These are phyloP conservation scores for Cyamopsis tetragonoloba DNA, from an alignment of 306 rosid species.

Conservation along the genomic window DNA sequence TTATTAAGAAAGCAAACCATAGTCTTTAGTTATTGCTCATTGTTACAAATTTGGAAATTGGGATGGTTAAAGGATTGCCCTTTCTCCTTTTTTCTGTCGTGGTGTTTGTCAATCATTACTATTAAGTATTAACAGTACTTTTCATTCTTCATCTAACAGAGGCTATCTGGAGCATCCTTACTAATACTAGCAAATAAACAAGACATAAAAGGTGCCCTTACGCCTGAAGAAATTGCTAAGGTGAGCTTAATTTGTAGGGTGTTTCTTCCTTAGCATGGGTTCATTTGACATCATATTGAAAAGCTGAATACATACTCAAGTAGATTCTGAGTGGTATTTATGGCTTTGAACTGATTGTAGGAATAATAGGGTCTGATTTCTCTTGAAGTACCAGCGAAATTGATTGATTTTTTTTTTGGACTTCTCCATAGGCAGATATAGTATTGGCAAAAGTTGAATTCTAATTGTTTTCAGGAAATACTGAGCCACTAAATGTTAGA, in stretches of 20 bases:
- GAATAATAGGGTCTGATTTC: too few species aligned
- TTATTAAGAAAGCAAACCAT: too few species aligned
- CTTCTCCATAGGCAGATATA: neutral
- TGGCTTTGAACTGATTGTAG: too few species aligned
- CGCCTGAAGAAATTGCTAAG: constrained; percentile 71
- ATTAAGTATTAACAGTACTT: neutral
- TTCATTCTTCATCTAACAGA: constrained; percentile 37
- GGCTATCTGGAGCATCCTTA: constrained; percentile 83
- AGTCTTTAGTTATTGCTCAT: neutral
- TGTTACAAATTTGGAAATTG: neutral
- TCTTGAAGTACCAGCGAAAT: neutral
- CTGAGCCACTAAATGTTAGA: neutral
- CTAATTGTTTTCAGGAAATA: neutral
- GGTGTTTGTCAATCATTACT: neutral
- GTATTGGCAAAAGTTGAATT: neutral
- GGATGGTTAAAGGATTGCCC: neutral
- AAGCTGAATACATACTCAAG: too few species aligned
- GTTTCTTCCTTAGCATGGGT: neutral
- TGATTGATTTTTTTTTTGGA: neutral
- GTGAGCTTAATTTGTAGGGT: constrained; percentile 32
- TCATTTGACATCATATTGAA: too few species aligned
- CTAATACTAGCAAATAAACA: constrained; percentile 90
- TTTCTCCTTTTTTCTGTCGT: neutral
- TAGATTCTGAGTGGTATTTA: too few species aligned
- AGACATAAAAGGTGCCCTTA: constrained; percentile 79